phyloP scores from a whole-genome alignment of 441 rosid species.

The Bruguiera hainesii region DNA sequence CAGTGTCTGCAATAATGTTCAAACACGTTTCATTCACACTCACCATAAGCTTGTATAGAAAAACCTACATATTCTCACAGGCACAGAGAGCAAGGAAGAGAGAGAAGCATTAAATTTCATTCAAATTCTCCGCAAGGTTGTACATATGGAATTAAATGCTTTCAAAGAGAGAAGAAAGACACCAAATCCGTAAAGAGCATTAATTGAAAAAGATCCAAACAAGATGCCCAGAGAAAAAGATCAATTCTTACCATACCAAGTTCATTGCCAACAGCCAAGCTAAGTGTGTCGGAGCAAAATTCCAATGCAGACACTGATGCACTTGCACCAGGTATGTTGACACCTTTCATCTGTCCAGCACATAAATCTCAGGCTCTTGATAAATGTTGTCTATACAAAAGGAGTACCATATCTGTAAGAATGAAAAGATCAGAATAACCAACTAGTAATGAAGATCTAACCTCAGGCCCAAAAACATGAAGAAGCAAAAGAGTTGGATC shows the following conservation, averaged over 20 bases:
- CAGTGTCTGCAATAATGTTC: slow-evolving; percentile 55
- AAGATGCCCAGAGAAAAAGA: slow-evolving; percentile 21
- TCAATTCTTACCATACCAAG: slow-evolving; percentile 75
- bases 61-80: slow-evolving; percentile 44
- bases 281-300: slow-evolving; percentile 56
- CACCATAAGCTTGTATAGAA: slow-evolving; percentile 46
- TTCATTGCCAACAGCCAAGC: slow-evolving; percentile 70
- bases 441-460: slow-evolving; percentile 20
- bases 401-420: slow-evolving; percentile 12
- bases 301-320: slow-evolving; percentile 63
- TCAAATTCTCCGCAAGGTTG: neutral
- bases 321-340: slow-evolving; percentile 33
- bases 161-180: no score
- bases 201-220: neutral
- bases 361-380: slow-evolving; percentile 4
- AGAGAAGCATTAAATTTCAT: slow-evolving; percentile 15
- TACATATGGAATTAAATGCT: no score
- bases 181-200: neutral
- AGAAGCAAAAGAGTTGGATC: slow-evolving; percentile 35
- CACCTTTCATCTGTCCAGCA: slow-evolving; percentile 47
- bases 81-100: slow-evolving; percentile 23
- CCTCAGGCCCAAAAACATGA: slow-evolving; percentile 41
- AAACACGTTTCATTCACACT: slow-evolving; percentile 42
- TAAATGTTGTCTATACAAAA: slow-evolving; percentile 12
- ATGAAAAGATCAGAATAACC: slow-evolving; percentile 10